A percentile compares a stretch with the other conserved stretches of the same genome.
Evolutionary conservation across 805 yeast species (phyloP).

Genomic region (Wickerhamiella shivajii): DNA sequence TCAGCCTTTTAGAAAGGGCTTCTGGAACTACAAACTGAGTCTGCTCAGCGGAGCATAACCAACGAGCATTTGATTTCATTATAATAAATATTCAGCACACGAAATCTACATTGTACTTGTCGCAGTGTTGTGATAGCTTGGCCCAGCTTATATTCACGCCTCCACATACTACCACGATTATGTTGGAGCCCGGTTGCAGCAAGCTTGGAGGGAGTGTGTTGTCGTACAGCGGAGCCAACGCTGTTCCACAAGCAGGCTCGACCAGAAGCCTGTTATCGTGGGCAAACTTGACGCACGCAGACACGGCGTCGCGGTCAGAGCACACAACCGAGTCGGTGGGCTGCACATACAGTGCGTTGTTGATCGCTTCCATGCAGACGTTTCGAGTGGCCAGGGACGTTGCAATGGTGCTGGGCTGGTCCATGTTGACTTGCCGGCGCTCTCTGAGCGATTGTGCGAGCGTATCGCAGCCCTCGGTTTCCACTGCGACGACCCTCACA

Average conservation of each 20-base stretch:
- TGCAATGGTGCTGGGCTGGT: constrained; percentile 38
- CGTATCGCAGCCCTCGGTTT: constrained; percentile 29
- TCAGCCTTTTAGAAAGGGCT: constrained; percentile 48
- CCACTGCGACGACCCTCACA: constrained; percentile 34
- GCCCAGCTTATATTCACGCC: constrained; percentile 7
- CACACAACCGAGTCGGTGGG: constrained; percentile 32
- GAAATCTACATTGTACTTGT: constrained; percentile 2
- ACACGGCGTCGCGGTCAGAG: constrained; percentile 42
- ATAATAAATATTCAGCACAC: constrained; percentile 3
- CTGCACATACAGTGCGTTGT: constrained; percentile 29
- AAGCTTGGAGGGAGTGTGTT: constrained; percentile 1
- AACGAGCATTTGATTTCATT: too few species aligned
- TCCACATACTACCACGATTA: constrained; percentile 7
- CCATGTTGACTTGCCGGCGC: constrained; percentile 31
- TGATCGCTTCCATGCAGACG: constrained; percentile 37
- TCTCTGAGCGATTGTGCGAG: constrained; percentile 36
- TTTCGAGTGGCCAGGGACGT: constrained; percentile 49
- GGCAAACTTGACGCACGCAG: constrained; percentile 37
- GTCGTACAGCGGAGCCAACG: constrained; percentile 33
- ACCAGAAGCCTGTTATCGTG: constrained; percentile 37
- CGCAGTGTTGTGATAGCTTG: constrained; percentile 4
- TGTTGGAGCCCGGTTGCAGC: background rate
- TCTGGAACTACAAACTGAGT: constrained; percentile 40
- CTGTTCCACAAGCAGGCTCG: constrained; percentile 67
- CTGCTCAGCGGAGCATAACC: too few species aligned